Conservation (phyloP, 2,329 filamentous ascomycete species). For the Ilyonectria mors-panacis region DNA sequence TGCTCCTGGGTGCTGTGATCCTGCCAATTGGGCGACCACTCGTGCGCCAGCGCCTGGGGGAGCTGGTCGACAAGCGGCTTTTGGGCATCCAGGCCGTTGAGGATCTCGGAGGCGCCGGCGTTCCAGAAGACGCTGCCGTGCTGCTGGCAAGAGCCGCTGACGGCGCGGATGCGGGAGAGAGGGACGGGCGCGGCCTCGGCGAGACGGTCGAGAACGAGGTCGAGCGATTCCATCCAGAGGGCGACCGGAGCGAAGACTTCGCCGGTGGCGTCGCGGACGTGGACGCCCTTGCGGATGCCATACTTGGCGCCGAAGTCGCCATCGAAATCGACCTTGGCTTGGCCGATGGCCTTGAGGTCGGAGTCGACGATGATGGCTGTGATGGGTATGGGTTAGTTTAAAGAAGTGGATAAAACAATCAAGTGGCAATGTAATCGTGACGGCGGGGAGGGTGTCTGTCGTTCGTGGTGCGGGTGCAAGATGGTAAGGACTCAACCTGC, state of each 20-base stretch:
- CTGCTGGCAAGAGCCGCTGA: slow-evolving; percentile 96
- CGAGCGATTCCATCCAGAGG: slow-evolving; percentile 94
- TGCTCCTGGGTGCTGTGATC: slow-evolving; percentile 94
- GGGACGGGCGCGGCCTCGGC: slow-evolving; percentile 74
- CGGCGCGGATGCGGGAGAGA: slow-evolving; percentile 81
- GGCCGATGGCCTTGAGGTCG: slow-evolving; percentile 82
- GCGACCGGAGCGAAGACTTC: slow-evolving; percentile 95
- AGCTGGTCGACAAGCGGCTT: slow-evolving; percentile 82
- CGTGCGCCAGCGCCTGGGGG: slow-evolving; percentile 80
- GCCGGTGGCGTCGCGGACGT: slow-evolving; percentile 83
- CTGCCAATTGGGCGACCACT: slow-evolving; percentile 97
- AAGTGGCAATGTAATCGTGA: no score
- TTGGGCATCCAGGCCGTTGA: slow-evolving; percentile 72
- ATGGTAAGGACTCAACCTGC: slow-evolving; percentile 56
- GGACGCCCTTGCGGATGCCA: slow-evolving; percentile 89
- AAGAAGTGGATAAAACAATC: background rate
- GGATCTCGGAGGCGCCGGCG: slow-evolving; percentile 73
- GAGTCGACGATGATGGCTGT: slow-evolving; percentile 87
- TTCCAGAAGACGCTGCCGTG: slow-evolving; percentile 98
- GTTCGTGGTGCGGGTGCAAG: background rate
- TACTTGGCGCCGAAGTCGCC: slow-evolving; percentile 82
- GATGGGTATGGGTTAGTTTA: slow-evolving; percentile 21
- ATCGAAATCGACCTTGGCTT: slow-evolving; percentile 97
- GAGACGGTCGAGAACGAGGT: slow-evolving; percentile 84
- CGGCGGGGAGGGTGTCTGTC: background rate